Base-by-base conservation (phyloP, 768 basidiomycete species). In the Naganishia randhawae region DNA sequence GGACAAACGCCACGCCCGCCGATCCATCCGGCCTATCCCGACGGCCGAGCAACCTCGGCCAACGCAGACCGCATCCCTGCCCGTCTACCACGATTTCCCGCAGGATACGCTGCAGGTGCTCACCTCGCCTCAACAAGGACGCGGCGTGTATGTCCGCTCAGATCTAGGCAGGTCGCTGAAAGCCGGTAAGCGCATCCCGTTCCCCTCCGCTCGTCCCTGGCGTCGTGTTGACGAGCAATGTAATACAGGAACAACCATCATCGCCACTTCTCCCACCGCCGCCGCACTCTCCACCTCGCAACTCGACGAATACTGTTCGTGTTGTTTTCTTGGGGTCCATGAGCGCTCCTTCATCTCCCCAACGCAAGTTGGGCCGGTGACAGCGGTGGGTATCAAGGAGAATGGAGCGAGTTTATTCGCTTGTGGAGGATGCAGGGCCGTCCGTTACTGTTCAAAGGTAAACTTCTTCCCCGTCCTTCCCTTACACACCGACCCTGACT, bases 381-480 rank as follows among this genome's bases (percentile, higher is more conserved):
- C n/a, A n/a, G n/a, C n/a, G n/a, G n/a, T n/a, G n/a, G 41, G 41
- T 10, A 19, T 19, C 11, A 19, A 10, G 51, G 29, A 31, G 2
- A 9, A 32, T 9, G 29, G 27, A 16, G 9, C 48, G 29, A 32
- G n/a, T 4, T 41, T 61, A 25, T 41, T 13, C 37, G 17, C 17
- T 61, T 97, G 95, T 77, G 85, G 88, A 0, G 83, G 82, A 6
- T 98, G 95, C 76, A 85, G 84, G 55, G 80, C 81, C 0, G 75
- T 90, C 0, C 83, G 85, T 74, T 98, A 97, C 73, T 97, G 95
- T 75, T 84, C 87, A 64, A 70, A 82, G 17, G 90, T 92, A 74
- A n/a, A n/a, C n/a, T n/a, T n/a, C 41, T 87, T 77, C 80, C 5
- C 39, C 35, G 16, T 54, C 41, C 33, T 35, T 17, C 7, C 33